Evolutionary conservation across 2,329 filamentous ascomycete species (phyloP).

Genomic region (Penicillium psychrosexuale): DNA sequence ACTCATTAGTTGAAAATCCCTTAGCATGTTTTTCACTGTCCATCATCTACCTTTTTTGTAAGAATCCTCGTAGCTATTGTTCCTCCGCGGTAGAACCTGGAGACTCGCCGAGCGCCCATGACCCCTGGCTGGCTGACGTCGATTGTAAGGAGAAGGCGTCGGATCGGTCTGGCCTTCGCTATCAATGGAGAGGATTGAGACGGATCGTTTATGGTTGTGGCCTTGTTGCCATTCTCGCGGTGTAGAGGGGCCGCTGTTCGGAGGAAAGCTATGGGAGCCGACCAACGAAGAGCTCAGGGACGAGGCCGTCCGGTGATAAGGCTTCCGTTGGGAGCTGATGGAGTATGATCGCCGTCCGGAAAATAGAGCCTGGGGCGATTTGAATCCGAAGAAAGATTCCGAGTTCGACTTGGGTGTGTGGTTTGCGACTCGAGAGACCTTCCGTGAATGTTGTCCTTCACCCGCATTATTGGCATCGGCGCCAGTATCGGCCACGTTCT

Average conservation of each 20-base stretch:
- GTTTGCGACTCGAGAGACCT: conserved; percentile 35
- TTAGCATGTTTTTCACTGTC: neutral
- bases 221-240: conserved; percentile 37
- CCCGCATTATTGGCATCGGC: conserved; percentile 30
- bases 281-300: conserved; percentile 41
- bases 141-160: conserved; percentile 35
- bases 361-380: conserved; percentile 38
- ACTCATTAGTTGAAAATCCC: neutral
- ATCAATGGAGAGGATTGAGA: conserved; percentile 79
- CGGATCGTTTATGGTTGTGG: conserved; percentile 69
- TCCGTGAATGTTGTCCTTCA: conserved; percentile 36
- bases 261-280: conserved; percentile 43
- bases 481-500: conserved; percentile 64
- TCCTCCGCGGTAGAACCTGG: conserved; percentile 62
- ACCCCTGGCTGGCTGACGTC: conserved; percentile 56
- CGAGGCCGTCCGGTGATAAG: conserved; percentile 39
- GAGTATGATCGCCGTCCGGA: conserved; percentile 38
- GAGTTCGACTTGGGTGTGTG: conserved; percentile 33
- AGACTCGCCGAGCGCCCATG: conserved; percentile 79
- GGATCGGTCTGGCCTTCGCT: conserved; percentile 43
- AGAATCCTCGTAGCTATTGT: conserved; percentile 41
- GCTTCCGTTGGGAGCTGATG: conserved; percentile 32
- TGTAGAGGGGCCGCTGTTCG: conserved; percentile 29
- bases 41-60: conserved; percentile 37
- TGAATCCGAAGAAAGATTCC: conserved; percentile 40